Percentiles rank a stretch among this genome's conserved stretches.
phyloP scores from a whole-genome alignment of 2,329 filamentous ascomycete genomes.

The Hymenotorrendiella dingleyae region DNA sequence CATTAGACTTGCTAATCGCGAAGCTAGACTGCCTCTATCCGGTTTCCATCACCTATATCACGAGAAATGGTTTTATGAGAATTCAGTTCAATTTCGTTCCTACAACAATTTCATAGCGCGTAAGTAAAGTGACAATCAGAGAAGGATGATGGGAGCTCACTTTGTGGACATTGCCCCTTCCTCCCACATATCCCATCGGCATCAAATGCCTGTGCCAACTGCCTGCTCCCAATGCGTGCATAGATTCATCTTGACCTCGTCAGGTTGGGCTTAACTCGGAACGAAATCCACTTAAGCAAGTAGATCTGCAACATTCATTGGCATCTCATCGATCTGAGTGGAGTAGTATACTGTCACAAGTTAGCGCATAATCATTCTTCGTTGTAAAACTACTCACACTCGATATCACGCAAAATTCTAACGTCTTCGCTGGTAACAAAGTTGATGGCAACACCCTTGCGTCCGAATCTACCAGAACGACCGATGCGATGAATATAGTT shows the following conservation, averaged over 20 bases:
- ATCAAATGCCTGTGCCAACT: neutral
- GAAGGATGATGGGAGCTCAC: too few species aligned
- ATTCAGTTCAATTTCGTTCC: too few species aligned
- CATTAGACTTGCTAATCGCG: too few species aligned
- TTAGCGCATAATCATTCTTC: conserved; percentile 13
- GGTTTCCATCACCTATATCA: too few species aligned
- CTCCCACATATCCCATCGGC: neutral
- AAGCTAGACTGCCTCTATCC: too few species aligned
- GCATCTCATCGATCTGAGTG: conserved; percentile 77
- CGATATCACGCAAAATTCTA: conserved; percentile 93
- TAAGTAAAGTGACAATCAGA: neutral
- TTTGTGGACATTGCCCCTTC: conserved; percentile 1
- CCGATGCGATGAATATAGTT: conserved; percentile 99
- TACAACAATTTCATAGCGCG: too few species aligned
- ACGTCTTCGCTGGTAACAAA: conserved; percentile 98
- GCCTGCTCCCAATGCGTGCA: neutral
- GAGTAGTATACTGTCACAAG: conserved; percentile 59
- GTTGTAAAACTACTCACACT: conserved; percentile 53
- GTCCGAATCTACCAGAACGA: conserved; percentile 98
- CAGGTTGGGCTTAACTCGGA: too few species aligned
- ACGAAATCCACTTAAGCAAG: conserved; percentile 22
- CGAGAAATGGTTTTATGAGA: too few species aligned
- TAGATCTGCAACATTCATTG: conserved; percentile 60
- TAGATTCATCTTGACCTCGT: neutral
- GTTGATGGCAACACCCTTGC: conserved; percentile 99